phyloP scores from a whole-genome alignment of 148 eudicot genomes.

The Polygonum aviculare region DNA sequence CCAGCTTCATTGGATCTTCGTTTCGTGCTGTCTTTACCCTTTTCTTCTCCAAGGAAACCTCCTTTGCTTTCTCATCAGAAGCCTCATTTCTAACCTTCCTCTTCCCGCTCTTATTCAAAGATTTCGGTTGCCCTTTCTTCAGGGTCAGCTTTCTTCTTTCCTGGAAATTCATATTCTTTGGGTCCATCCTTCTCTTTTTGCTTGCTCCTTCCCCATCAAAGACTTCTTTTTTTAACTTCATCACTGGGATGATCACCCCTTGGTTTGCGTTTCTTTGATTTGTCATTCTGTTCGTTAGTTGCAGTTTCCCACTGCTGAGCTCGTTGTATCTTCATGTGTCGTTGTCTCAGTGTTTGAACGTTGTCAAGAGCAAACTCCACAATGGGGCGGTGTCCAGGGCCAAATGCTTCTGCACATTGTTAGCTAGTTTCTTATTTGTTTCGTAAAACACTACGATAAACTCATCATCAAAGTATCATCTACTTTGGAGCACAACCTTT shows the following conservation, averaged over 20 bases:
- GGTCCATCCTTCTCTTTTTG: slow-evolving; percentile 2
- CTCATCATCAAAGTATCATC: too few species aligned
- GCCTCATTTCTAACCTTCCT: slow-evolving; percentile 24
- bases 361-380: slow-evolving; percentile 95
- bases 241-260: slow-evolving; percentile 9
- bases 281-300: slow-evolving; percentile 10
- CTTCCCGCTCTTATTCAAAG: slow-evolving; percentile 17
- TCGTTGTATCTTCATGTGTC: slow-evolving; percentile 28
- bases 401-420: slow-evolving; percentile 53
- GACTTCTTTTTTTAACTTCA: background rate
- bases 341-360: slow-evolving; percentile 59
- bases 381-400: slow-evolving; percentile 81
- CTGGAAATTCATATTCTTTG: background rate
- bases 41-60: background rate
- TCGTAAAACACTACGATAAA: too few species aligned
- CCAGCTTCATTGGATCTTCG: too few species aligned
- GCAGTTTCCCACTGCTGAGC: slow-evolving; percentile 23
- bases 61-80: background rate
- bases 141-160: background rate
- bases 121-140: too few species aligned
- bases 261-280: slow-evolving; percentile 46
- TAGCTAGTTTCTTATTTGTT: too few species aligned
- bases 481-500: too few species aligned
- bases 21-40: too few species aligned
- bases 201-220: slow-evolving; percentile 5